Conservation (phyloP, 371 early-diverging fungal genomes). For the Mortierella sp. region DNA sequence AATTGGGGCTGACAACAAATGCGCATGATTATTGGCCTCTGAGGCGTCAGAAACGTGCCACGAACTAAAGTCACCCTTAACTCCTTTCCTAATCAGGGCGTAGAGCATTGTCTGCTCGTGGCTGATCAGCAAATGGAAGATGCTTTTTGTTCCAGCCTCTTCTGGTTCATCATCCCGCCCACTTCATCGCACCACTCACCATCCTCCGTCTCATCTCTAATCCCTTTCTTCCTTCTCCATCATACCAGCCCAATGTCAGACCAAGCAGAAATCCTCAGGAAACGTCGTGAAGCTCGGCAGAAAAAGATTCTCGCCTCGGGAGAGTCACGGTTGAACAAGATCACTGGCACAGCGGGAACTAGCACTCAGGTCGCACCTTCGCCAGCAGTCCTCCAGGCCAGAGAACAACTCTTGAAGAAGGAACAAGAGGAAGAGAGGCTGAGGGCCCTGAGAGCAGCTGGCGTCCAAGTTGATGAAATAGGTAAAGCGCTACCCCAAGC, state of each 20-base stretch:
- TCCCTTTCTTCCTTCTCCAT: background rate
- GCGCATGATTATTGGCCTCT: background rate
- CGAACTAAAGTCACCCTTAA: slow-evolving; percentile 7
- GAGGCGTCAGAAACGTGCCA: background rate
- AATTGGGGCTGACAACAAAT: background rate
- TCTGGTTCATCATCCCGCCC: slow-evolving; percentile 2
- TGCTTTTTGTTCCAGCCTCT: background rate
- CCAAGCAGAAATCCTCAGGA: slow-evolving; percentile 65
- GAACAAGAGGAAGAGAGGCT: slow-evolving; percentile 45
- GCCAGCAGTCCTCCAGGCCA: slow-evolving; percentile 42
- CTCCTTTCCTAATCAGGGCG: background rate
- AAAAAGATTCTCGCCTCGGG: slow-evolving; percentile 71
- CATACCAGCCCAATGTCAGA: slow-evolving; percentile 48
- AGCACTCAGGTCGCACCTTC: slow-evolving; percentile 45
- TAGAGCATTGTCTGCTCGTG: background rate
- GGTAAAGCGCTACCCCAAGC: background rate
- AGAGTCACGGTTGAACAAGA: slow-evolving; percentile 66
- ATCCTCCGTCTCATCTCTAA: slow-evolving; percentile 1
- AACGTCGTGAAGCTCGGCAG: slow-evolving; percentile 70
- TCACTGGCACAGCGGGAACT: slow-evolving; percentile 63
- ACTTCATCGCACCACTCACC: background rate
- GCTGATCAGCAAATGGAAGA: slow-evolving; percentile 3
- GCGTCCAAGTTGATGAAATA: background rate
- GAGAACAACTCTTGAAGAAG: slow-evolving; percentile 44
- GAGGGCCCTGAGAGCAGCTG: slow-evolving; percentile 20